Conservation (phyloP, 1,284 basidiomycete genomes). For the Rhodotorula sp. region DNA sequence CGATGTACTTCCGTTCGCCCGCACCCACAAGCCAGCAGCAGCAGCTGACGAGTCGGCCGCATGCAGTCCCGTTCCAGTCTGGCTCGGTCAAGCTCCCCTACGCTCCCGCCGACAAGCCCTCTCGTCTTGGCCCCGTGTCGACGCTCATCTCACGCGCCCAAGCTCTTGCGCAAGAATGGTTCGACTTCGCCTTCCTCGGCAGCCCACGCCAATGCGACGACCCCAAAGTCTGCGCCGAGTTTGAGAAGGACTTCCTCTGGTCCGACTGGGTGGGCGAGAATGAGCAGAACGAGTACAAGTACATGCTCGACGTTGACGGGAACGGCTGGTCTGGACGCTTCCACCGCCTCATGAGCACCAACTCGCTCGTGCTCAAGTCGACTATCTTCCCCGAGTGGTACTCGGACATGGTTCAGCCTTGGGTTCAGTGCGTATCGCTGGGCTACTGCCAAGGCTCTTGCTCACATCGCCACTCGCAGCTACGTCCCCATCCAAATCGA, state of each 20-base stretch:
- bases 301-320: slow-evolving; percentile 53
- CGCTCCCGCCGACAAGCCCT: slow-evolving; percentile 8
- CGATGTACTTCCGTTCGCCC: slow-evolving; percentile 11
- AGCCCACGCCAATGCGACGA: slow-evolving; percentile 25
- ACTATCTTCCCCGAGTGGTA: slow-evolving; percentile 63
- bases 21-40: too few relatives aligned
- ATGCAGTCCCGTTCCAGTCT: slow-evolving; percentile 17
- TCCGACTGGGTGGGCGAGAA: slow-evolving; percentile 21
- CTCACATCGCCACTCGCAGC: slow-evolving; percentile 1
- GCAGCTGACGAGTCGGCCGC: too few relatives aligned
- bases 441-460: too few relatives aligned
- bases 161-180: slow-evolving; percentile 21
- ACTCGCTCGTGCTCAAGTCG: slow-evolving; percentile 63
- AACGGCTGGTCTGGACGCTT: slow-evolving; percentile 25
- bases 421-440: slow-evolving; percentile 38
- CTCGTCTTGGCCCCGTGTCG: slow-evolving; percentile 2
- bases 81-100: slow-evolving; percentile 22
- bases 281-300: slow-evolving; percentile 47
- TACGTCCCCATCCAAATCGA: slow-evolving; percentile 53
- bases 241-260: slow-evolving; percentile 33
- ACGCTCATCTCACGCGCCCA: slow-evolving; percentile 7
- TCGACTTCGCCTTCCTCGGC: slow-evolving; percentile 38
- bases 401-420: slow-evolving; percentile 41
- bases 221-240: slow-evolving; percentile 9
- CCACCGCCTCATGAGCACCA: slow-evolving; percentile 59